These are phyloP conservation scores for Elasticomyces elasticus DNA, from an alignment of 495 filamentous ascomycete genomes.

Conservation along the genomic window DNA sequence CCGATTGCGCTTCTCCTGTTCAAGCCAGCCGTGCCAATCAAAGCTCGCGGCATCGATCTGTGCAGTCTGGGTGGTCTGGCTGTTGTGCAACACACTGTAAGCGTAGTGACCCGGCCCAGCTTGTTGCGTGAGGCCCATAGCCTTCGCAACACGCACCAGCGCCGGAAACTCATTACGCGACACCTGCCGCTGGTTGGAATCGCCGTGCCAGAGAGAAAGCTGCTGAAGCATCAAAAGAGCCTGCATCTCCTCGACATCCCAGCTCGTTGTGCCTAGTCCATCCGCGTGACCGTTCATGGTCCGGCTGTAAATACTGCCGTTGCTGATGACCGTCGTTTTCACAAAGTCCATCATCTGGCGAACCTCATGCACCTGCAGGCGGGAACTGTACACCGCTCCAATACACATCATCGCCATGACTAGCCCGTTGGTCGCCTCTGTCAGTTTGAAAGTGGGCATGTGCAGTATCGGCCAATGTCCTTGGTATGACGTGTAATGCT, in stretches of 20 bases:
- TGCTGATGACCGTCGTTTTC: slow-evolving; percentile 31
- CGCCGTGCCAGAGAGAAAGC: slow-evolving; percentile 57
- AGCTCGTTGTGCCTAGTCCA: slow-evolving; percentile 20
- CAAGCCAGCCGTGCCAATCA: slow-evolving; percentile 53
- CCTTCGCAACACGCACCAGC: slow-evolving; percentile 42
- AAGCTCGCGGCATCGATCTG: slow-evolving; percentile 36
- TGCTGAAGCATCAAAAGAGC: slow-evolving; percentile 46
- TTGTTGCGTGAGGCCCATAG: slow-evolving; percentile 41
- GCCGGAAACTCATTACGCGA: slow-evolving; percentile 44
- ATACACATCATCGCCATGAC: slow-evolving; percentile 54
- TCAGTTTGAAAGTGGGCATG: slow-evolving; percentile 53
- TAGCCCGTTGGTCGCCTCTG: slow-evolving; percentile 49
- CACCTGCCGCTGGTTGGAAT: slow-evolving; percentile 44
- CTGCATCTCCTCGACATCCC: slow-evolving; percentile 51
- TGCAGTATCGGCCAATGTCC: slow-evolving; percentile 61
- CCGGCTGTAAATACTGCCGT: slow-evolving; percentile 33
- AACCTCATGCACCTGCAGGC: slow-evolving; percentile 41
- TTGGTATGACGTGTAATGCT: slow-evolving; percentile 52
- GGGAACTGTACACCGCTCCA: slow-evolving; percentile 56
- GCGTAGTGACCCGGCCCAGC: slow-evolving; percentile 23
- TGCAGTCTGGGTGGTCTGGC: slow-evolving; percentile 6
- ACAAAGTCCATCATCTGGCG: slow-evolving; percentile 50
- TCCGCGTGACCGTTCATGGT: slow-evolving; percentile 28
- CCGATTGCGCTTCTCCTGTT: slow-evolving; percentile 56
- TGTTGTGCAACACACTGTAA: slow-evolving; percentile 35